These are phyloP conservation scores for Wallacemonas rigidus DNA, from an alignment of 208 protist genomes.

Conservation along the genomic window DNA sequence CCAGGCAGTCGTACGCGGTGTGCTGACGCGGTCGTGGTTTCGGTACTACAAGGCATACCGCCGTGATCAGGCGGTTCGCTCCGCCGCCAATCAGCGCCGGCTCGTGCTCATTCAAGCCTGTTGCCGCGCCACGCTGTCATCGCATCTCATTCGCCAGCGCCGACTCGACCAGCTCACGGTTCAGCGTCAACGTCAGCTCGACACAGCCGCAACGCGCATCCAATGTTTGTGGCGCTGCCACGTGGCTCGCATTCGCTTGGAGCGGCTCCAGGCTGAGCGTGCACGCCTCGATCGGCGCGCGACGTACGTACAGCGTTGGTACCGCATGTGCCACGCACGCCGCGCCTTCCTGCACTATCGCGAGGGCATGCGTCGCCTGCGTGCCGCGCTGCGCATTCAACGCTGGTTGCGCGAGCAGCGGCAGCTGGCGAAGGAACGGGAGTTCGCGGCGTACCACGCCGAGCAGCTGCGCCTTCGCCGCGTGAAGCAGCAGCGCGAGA, in stretches of 20 bases:
- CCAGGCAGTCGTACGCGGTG: slow-evolving; percentile 77
- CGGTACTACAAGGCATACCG: slow-evolving; percentile 79
- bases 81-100: slow-evolving; percentile 58
- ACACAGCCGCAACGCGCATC: slow-evolving; percentile 52
- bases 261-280: slow-evolving; percentile 67
- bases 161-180: slow-evolving; percentile 28
- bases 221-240: slow-evolving; percentile 79
- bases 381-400: slow-evolving; percentile 60
- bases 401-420: slow-evolving; percentile 51
- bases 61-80: slow-evolving; percentile 69
- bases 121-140: slow-evolving; percentile 42
- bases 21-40: slow-evolving; percentile 85
- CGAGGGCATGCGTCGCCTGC: slow-evolving; percentile 39
- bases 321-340: slow-evolving; percentile 53
- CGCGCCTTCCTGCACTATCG: slow-evolving; percentile 49
- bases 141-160: slow-evolving; percentile 31
- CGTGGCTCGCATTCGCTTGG: slow-evolving; percentile 55
- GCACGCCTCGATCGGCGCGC: slow-evolving; percentile 45
- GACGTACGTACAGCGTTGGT: slow-evolving; percentile 65
- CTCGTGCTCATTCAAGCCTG: slow-evolving; percentile 69
- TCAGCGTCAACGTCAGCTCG: slow-evolving; percentile 30
- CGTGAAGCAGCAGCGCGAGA: slow-evolving; percentile 42
- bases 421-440: slow-evolving; percentile 52
- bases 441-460: slow-evolving; percentile 70
- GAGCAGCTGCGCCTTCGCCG: slow-evolving; percentile 50